phyloP scores from a whole-genome alignment of 768 basidiomycete genomes.

The Boletus pseudo-olivaceus region DNA sequence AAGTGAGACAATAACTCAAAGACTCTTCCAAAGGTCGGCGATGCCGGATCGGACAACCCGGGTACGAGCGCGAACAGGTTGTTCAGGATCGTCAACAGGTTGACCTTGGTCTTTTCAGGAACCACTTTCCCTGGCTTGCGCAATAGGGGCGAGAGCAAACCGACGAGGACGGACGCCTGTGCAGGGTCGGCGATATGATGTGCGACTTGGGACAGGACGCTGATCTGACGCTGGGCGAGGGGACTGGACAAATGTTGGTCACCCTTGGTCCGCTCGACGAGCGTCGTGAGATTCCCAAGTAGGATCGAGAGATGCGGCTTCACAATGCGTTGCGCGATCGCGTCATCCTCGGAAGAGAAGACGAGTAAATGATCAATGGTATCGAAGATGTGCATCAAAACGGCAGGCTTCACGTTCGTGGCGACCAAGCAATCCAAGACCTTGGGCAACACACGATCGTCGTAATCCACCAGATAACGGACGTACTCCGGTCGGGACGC shows the following conservation, averaged over 20 bases:
- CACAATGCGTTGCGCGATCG: slow-evolving; percentile 51
- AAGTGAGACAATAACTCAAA: slow-evolving; percentile 70
- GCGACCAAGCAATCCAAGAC: slow-evolving; percentile 80
- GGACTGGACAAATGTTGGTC: slow-evolving; percentile 50
- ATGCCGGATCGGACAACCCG: slow-evolving; percentile 48
- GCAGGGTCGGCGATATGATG: slow-evolving; percentile 63
- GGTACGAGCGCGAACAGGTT: slow-evolving; percentile 65
- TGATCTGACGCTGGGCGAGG: slow-evolving; percentile 77
- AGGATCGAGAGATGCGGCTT: slow-evolving; percentile 70
- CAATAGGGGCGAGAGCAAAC: slow-evolving; percentile 74
- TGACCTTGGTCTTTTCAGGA: slow-evolving; percentile 81
- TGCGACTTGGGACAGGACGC: slow-evolving; percentile 75
- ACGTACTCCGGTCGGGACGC: slow-evolving; percentile 54
- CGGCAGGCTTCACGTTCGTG: slow-evolving; percentile 81
- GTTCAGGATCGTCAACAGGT: slow-evolving; percentile 69
- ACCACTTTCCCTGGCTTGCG: slow-evolving; percentile 72
- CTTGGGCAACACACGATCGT: slow-evolving; percentile 65
- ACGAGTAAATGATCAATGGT: slow-evolving; percentile 70
- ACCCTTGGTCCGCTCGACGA: slow-evolving; percentile 63
- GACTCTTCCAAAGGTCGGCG: slow-evolving; percentile 45
- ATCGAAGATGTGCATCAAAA: slow-evolving; percentile 79
- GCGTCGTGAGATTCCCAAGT: slow-evolving; percentile 63
- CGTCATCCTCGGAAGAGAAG: slow-evolving; percentile 48
- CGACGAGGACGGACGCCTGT: slow-evolving; percentile 71
- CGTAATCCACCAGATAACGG: slow-evolving; percentile 66